Conservation (phyloP, 2,329 filamentous ascomycete species). For the Myriosclerotinia duriaeana region DNA sequence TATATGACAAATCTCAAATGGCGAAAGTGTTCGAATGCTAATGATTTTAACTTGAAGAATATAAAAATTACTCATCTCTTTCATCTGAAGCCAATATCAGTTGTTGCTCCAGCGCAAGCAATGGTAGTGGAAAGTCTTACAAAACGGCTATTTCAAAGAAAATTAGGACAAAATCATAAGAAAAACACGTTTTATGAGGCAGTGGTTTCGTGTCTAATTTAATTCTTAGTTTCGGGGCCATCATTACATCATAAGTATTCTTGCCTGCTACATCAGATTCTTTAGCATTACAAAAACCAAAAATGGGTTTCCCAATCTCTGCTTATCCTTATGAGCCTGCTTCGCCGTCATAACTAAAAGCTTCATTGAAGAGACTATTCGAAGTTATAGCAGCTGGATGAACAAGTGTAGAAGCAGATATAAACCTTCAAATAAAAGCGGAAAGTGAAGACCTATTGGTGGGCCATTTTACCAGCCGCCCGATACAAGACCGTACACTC, state of each 20-base stretch:
- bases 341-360: neutral
- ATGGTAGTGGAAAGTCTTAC: neutral
- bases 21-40: neutral
- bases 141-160: neutral
- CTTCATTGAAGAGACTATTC: slow-evolving; percentile 39
- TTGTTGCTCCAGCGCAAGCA: too few species aligned
- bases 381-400: slow-evolving; percentile 57
- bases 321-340: neutral
- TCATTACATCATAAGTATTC: neutral
- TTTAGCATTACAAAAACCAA: neutral
- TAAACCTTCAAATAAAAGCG: slow-evolving; percentile 57
- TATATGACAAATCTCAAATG: neutral
- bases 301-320: neutral
- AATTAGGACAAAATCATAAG: neutral
- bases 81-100: neutral
- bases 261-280: neutral
- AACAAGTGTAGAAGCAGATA: slow-evolving; percentile 58
- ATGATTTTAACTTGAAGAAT: neutral
- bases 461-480: slow-evolving; percentile 55
- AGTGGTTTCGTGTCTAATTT: neutral
- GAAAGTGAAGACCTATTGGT: slow-evolving; percentile 48
- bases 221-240: neutral
- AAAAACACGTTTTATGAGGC: neutral
- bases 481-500: slow-evolving; percentile 54
- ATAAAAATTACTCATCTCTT: neutral